Conservation (phyloP, 75 land plant species). For the Pseudotsuga menziesii region DNA sequence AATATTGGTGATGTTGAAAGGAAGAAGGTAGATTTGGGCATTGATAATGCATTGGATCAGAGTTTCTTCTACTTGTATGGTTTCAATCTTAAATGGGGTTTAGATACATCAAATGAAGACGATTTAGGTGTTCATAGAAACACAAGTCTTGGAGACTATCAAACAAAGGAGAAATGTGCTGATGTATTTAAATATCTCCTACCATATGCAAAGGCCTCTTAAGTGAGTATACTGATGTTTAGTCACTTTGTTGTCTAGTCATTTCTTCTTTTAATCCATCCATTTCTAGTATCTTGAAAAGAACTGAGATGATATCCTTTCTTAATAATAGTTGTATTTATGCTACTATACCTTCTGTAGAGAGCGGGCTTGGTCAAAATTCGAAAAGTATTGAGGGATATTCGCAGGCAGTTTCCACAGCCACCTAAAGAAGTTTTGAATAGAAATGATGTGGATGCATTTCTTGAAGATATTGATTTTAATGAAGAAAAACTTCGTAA, state of each 20-base stretch:
- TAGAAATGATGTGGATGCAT: conserved; percentile 68
- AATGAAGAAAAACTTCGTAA: conserved; percentile 75
- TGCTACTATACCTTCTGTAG: conserved; percentile 30
- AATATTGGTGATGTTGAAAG: conserved; percentile 45
- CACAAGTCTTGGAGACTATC: conserved; percentile 91
- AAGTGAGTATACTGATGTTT: conserved; percentile 50
- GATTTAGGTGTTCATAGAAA: conserved; percentile 79
- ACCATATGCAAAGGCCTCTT: conserved; percentile 85
- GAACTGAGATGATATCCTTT: not conserved
- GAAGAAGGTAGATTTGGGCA: conserved; percentile 58
- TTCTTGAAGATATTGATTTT: conserved; percentile 72
- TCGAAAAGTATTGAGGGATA: conserved; percentile 85
- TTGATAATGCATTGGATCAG: conserved; percentile 94
- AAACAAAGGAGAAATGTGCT: conserved; percentile 96
- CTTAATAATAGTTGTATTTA: not conserved
- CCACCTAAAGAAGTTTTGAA: conserved; percentile 73
- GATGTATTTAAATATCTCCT: conserved; percentile 92
- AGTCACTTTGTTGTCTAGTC: not conserved
- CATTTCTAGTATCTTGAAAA: not conserved
- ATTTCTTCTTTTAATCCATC: not conserved
- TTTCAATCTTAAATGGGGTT: conserved; percentile 66
- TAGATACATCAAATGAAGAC: conserved; percentile 73
- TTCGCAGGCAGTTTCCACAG: conserved; percentile 86
- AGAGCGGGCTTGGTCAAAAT: conserved; percentile 85
- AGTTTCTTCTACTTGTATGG: conserved; percentile 98